phyloP scores from a whole-genome alignment of 1,284 basidiomycete genomes.

The Ustilago hordei region DNA sequence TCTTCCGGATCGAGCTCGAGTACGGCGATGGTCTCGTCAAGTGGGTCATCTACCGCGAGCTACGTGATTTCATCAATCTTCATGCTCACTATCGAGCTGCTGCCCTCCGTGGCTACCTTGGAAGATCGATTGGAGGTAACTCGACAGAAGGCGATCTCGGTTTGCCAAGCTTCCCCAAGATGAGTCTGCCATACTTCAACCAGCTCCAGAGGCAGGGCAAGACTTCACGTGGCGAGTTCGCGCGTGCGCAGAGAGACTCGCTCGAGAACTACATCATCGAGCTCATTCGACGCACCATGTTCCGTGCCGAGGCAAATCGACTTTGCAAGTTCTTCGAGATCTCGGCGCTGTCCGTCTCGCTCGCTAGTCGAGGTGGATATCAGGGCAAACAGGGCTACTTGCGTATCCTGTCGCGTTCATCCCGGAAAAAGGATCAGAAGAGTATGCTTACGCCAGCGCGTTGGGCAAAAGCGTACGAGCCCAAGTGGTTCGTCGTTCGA shows the following conservation, averaged over 20 bases:
- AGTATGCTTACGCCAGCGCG: conserved; percentile 71
- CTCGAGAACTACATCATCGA: conserved; percentile 90
- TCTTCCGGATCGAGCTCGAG: conserved; percentile 94
- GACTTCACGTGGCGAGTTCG: conserved; percentile 77
- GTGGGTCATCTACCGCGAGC: conserved; percentile 95
- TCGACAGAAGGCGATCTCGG: conserved; percentile 73
- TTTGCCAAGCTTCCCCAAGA: conserved; percentile 91
- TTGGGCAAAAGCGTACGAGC: conserved; percentile 77
- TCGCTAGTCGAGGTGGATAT: conserved; percentile 84
- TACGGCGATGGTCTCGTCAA: conserved; percentile 90
- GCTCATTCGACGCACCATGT: conserved; percentile 86
- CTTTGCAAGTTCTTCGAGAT: conserved; percentile 95
- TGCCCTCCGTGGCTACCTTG: conserved; percentile 62
- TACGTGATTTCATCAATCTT: conserved; percentile 90
- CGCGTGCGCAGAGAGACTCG: conserved; percentile 81
- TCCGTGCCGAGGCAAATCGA: conserved; percentile 91
- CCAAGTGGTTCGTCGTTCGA: conserved; percentile 91
- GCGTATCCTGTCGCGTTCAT: conserved; percentile 71
- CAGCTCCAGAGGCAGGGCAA: conserved; percentile 72
- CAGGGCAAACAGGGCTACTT: conserved; percentile 88
- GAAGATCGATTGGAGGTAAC: conserved; percentile 49
- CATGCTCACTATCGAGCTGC: conserved; percentile 92
- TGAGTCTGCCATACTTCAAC: conserved; percentile 86
- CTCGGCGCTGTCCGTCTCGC: conserved; percentile 84
- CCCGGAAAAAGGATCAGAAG: conserved; percentile 72